Evolutionary conservation across 2,329 filamentous ascomycete genomes (phyloP).

Genomic region (Fusarium anguioides): DNA sequence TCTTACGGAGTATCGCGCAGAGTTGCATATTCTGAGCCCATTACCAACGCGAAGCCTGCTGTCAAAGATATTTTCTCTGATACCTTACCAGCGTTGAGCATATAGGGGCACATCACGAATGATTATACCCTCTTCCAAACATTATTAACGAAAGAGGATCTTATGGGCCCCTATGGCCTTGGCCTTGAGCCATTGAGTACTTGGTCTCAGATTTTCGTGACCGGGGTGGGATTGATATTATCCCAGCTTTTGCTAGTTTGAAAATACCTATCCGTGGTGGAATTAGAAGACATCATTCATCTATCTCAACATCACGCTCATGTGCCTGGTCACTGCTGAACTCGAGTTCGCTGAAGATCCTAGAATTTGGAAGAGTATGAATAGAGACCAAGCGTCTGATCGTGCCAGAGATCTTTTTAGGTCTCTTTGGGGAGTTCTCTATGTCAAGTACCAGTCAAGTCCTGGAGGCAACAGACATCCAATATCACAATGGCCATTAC

Average conservation of each 20-base stretch:
- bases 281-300: neutral
- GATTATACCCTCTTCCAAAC: constrained; percentile 6
- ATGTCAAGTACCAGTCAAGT: neutral
- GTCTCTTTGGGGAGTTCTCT: neutral
- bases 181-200: neutral
- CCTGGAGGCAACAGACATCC: neutral
- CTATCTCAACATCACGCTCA: neutral
- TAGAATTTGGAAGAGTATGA: neutral
- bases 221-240: neutral
- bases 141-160: neutral
- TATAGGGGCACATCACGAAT: constrained; percentile 34
- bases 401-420: neutral
- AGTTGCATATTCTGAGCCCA: neutral
- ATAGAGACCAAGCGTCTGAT: neutral
- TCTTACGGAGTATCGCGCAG: too few relatives aligned
- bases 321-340: neutral
- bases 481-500: neutral
- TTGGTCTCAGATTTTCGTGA: neutral
- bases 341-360: neutral
- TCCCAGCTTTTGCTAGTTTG: neutral
- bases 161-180: neutral
- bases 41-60: neutral
- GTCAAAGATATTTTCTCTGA: neutral
- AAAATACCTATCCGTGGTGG: neutral
- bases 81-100: neutral